These are phyloP conservation scores for Ciborinia camelliae DNA, from an alignment of 2,329 filamentous ascomycete species.

Conservation along the genomic window DNA sequence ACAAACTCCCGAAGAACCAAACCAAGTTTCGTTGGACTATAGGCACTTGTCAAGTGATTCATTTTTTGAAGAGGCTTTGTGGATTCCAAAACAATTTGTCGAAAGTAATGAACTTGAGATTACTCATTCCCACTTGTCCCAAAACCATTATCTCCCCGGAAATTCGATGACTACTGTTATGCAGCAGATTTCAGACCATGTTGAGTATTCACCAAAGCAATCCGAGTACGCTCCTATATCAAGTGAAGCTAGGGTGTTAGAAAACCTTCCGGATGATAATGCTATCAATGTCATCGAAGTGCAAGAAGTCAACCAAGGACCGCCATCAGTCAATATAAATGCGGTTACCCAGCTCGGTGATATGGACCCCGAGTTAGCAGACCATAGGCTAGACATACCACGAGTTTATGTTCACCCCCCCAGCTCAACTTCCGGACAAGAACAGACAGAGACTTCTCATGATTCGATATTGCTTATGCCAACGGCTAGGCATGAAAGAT, in stretches of 20 bases:
- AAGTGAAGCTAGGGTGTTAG: conserved; percentile 13
- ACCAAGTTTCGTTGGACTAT: conserved; percentile 13
- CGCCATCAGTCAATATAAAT: background rate
- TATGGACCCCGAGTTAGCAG: background rate
- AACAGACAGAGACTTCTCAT: background rate
- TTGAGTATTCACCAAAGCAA: background rate
- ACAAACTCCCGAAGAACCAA: background rate
- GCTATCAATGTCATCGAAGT: background rate
- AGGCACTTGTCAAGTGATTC: background rate
- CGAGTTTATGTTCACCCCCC: background rate
- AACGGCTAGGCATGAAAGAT: background rate
- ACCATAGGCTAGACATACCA: background rate
- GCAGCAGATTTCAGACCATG: background rate
- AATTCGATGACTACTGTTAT: background rate
- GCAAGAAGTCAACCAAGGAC: background rate
- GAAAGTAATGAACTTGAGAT: background rate
- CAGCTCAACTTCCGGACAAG: background rate
- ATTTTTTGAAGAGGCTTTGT: conserved; percentile 23
- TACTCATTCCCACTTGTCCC: background rate
- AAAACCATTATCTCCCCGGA: background rate
- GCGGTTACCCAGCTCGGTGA: background rate
- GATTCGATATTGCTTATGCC: background rate
- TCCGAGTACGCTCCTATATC: conserved; percentile 18
- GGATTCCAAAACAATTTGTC: conserved; percentile 14
- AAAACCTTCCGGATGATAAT: background rate